phyloP scores from a whole-genome alignment of 192 early-diverging fungal species.

The Rhizophagus prolifer region DNA sequence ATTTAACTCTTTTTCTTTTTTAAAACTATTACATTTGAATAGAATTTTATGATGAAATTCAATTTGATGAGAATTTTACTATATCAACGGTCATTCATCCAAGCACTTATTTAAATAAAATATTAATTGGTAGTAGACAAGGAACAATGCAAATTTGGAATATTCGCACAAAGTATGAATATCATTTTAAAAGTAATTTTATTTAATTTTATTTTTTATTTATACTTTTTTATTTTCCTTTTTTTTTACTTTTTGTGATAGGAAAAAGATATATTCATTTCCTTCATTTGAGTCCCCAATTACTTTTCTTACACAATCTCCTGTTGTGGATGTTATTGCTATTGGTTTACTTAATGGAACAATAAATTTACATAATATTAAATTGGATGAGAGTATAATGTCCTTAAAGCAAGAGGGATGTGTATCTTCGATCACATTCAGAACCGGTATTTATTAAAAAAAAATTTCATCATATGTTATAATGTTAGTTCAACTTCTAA shows the following conservation, averaged over 20 bases:
- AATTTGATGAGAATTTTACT: conserved; percentile 73
- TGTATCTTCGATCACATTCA: conserved; percentile 90
- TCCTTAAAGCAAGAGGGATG: conserved; percentile 80
- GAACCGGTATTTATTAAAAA: conserved; percentile 60
- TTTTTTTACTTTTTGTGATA: conserved; percentile 35
- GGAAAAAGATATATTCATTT: conserved; percentile 80
- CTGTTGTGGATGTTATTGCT: conserved; percentile 91
- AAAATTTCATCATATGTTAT: conserved; percentile 12
- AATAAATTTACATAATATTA: conserved; percentile 84
- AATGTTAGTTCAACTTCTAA: not conserved
- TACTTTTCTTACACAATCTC: conserved; percentile 78
- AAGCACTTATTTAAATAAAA: conserved; percentile 96
- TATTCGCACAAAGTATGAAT: conserved; percentile 62
- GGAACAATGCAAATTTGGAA: conserved; percentile 96
- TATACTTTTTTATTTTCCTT: not conserved
- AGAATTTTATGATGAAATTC: conserved; percentile 71
- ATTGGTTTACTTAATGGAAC: conserved; percentile 88
- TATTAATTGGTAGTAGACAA: conserved; percentile 82
- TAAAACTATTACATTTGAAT: conserved; percentile 6
- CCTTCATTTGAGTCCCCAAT: conserved; percentile 73
- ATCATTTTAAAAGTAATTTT: conserved; percentile 3
- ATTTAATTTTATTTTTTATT: conserved; percentile 12
- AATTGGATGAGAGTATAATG: conserved; percentile 73
- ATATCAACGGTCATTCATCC: conserved; percentile 84
- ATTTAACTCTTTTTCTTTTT: too few relatives aligned